Evolutionary conservation across 495 filamentous ascomycete species (phyloP), one percentile per base, ranked within the genome.

Genomic region (Geopyxis carbonaria): DNA sequence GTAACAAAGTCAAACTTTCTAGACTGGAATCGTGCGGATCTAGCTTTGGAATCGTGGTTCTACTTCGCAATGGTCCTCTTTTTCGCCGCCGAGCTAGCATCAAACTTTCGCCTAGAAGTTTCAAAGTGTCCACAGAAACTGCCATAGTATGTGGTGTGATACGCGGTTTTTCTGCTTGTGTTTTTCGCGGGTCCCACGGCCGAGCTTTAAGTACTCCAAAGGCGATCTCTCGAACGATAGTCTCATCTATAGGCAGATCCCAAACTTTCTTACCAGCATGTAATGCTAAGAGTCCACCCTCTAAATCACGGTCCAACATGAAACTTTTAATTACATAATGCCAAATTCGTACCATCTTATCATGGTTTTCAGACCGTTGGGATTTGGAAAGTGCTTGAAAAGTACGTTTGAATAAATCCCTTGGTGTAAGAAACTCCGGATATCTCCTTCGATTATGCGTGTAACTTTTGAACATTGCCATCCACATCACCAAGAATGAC

Each of bases 381-480:
- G 25, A 7, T 3, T 1, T 1, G 3, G 40, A 37, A 3, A 55
- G 30, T n/a, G 34, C 15, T 9, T 45, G 48, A 30, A 66, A 56
- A 66, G 74, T 75, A n/a, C 63, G 48, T 2, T 47, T 45, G 44
- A 67, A 72, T 7, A 76, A 54, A 2, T 36, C 41, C 13, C 72
- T 65, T 3, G 67, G 66, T 2, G 58, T 53, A 24, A 68, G 67
- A 42, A 75, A 74, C 8, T 47, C 58, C 3, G 47, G 38, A 31
- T 55, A 45, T 10, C 59, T 61, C 23, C 58, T 60, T 5, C 61
- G 47, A 13, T 51, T 59, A 39, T 70, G 38, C 61, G 64, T 50
- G 70, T 67, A 22, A 61, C 63, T 44, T 63, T 67, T 44, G 72
- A 68, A 70, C 67, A 73, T 19, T 65, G 64, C 44, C 59, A 69